These are phyloP conservation scores for Neofusicoccum sp. DNA, from an alignment of 2,329 filamentous ascomycete genomes.

Conservation along the genomic window DNA sequence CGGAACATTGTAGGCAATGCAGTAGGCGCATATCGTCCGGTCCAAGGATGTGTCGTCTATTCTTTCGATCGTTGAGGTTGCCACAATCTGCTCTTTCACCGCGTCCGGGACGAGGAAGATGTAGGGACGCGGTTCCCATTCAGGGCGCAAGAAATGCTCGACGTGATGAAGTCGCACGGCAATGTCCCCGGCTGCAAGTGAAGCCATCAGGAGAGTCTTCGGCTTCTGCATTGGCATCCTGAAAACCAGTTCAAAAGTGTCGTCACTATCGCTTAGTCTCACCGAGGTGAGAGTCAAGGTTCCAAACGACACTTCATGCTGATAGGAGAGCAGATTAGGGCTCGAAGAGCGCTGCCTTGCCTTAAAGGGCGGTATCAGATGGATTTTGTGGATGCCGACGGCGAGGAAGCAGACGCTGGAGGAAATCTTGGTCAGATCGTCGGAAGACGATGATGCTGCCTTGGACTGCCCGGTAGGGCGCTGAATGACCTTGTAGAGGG, in stretches of 20 bases:
- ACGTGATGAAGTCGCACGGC: conserved; percentile 60
- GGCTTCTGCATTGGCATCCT: conserved; percentile 57
- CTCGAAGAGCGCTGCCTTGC: conserved; percentile 53
- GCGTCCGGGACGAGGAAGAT: conserved; percentile 59
- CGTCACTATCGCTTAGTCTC: conserved; percentile 60
- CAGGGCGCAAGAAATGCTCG: conserved; percentile 62
- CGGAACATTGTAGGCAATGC: conserved; percentile 66
- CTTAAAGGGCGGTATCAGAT: conserved; percentile 65
- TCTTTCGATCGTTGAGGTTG: conserved; percentile 45
- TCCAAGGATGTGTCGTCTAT: conserved; percentile 64
- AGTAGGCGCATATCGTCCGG: conserved; percentile 67
- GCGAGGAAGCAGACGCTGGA: conserved; percentile 67
- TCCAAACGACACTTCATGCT: conserved; percentile 57
- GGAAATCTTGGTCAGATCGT: conserved; percentile 64
- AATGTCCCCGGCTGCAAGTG: conserved; percentile 63
- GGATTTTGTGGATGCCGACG: conserved; percentile 67
- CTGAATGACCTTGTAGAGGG: conserved; percentile 67
- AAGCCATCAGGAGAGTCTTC: conserved; percentile 60
- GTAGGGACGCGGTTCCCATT: conserved; percentile 64
- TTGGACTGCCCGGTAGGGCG: conserved; percentile 57
- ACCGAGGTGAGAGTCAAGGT: conserved; percentile 62
- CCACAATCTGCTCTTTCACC: conserved; percentile 34
- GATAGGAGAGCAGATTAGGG: conserved; percentile 52
- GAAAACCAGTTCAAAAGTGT: conserved; percentile 66
- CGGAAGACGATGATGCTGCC: conserved; percentile 60